A percentile compares a stretch with the other conserved stretches of the same genome.
Evolutionary conservation across 2,329 filamentous ascomycete genomes (phyloP).

Genomic region (Pseudogymnoascus sp.): DNA sequence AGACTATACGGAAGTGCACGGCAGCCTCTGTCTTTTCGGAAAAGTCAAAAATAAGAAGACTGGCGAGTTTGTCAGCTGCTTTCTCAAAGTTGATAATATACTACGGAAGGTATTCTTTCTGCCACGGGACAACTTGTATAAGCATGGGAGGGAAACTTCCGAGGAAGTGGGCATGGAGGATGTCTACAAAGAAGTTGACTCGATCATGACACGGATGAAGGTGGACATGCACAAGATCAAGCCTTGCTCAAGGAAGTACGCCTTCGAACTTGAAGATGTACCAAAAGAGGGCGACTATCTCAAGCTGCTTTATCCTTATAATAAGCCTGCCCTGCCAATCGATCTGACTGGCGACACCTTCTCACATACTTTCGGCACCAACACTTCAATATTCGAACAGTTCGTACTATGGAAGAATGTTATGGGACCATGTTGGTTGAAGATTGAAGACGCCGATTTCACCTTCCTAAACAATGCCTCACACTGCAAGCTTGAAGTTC

Average conservation of each 20-base stretch:
- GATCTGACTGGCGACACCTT: constrained; percentile 76
- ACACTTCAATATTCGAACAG: constrained; percentile 91
- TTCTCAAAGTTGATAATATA: constrained; percentile 93
- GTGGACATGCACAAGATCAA: constrained; percentile 93
- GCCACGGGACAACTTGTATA: constrained; percentile 62
- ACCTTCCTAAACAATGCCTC: constrained; percentile 80
- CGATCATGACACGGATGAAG: constrained; percentile 76
- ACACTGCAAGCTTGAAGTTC: constrained; percentile 91
- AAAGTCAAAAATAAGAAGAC: constrained; percentile 88
- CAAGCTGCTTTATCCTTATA: constrained; percentile 93
- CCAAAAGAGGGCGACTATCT: constrained; percentile 86
- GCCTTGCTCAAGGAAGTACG: constrained; percentile 79
- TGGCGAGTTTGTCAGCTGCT: constrained; percentile 75
- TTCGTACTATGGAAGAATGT: constrained; percentile 98
- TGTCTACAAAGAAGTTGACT: constrained; percentile 82
- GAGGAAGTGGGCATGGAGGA: constrained; percentile 80
- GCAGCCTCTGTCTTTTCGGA: constrained; percentile 86
- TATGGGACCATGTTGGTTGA: constrained; percentile 97
- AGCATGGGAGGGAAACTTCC: constrained; percentile 54
- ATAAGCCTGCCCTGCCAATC: constrained; percentile 64
- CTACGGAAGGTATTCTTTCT: constrained; percentile 88
- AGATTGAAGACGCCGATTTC: constrained; percentile 79
- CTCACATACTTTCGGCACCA: constrained; percentile 86
- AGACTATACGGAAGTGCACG: constrained; percentile 88
- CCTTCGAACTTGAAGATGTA: constrained; percentile 81